Evolutionary conservation across 805 yeast genomes (phyloP).

Genomic region (Kodamaea laetipori): DNA sequence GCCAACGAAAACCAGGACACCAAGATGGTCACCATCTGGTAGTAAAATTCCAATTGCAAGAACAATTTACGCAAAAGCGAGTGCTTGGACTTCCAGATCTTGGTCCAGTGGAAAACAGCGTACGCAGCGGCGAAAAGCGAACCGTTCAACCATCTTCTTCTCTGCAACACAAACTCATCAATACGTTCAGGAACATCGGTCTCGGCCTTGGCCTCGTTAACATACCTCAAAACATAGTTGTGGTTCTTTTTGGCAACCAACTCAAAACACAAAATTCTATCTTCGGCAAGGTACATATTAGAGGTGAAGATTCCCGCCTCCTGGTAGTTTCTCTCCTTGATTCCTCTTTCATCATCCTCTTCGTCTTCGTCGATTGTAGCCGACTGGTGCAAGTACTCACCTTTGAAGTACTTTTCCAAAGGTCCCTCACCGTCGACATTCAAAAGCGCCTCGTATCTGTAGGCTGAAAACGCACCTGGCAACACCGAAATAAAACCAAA

Average conservation of each 20-base stretch:
- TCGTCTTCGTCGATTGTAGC: conserved; percentile 43
- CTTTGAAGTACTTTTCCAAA: conserved; percentile 85
- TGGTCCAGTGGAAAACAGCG: conserved; percentile 80
- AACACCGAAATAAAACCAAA: conserved; percentile 93
- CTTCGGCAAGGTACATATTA: conserved; percentile 96
- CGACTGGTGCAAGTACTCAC: conserved; percentile 75
- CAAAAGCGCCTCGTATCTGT: conserved; percentile 76
- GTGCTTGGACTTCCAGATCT: conserved; percentile 89
- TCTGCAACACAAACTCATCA: conserved; percentile 92
- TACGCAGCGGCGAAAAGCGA: conserved; percentile 95
- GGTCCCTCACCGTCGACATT: conserved; percentile 81
- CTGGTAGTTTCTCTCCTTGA: conserved; percentile 40
- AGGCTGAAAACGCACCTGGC: conserved; percentile 97
- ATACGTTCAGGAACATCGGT: conserved; percentile 95
- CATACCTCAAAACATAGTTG: conserved; percentile 89
- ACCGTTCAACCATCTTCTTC: conserved; percentile 98
- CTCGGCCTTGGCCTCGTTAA: conserved; percentile 90
- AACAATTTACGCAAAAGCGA: conserved; percentile 75
- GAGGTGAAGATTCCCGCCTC: conserved; percentile 81
- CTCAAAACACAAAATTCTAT: conserved; percentile 95
- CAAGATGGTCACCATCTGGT: conserved; percentile 75
- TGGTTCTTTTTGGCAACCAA: conserved; percentile 81
- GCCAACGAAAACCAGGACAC: conserved; percentile 93
- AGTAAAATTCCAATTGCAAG: conserved; percentile 84
- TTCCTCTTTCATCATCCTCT: conserved; percentile 41